phyloP scores from a whole-genome alignment of 176 grass and related monocot species.

The Cymbopogon citratus region DNA sequence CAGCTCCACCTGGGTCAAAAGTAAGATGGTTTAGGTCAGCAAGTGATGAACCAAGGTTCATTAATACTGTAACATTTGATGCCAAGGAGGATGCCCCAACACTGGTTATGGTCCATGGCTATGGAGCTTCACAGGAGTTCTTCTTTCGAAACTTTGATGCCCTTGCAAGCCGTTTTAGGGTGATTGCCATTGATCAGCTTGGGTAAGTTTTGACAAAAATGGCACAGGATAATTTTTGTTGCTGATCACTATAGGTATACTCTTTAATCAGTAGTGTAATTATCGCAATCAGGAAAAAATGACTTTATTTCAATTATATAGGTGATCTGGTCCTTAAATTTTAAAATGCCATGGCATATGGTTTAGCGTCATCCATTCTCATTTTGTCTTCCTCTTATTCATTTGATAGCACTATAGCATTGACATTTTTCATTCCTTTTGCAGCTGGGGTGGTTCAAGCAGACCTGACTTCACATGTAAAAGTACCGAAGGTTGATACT shows the following conservation, averaged over 20 bases:
- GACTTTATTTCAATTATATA: neutral
- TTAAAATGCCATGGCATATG: neutral
- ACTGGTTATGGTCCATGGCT: conserved; percentile 98
- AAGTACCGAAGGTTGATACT: conserved; percentile 83
- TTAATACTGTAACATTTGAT: conserved; percentile 98
- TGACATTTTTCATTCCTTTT: conserved; percentile 17
- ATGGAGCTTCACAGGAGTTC: conserved; percentile 91
- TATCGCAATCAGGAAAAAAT: neutral
- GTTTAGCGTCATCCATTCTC: neutral
- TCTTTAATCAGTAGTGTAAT: neutral
- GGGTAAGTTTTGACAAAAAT: conserved; percentile 49
- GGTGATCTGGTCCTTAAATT: neutral
- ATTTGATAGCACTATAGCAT: neutral
- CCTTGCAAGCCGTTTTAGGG: conserved; percentile 77
- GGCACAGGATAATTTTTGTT: neutral
- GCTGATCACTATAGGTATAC: neutral
- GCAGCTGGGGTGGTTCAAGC: conserved; percentile 97
- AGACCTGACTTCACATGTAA: conserved; percentile 95
- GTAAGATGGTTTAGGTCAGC: conserved; percentile 89
- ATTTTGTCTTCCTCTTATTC: neutral
- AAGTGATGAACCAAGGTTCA: conserved; percentile 87
- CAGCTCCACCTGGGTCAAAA: conserved; percentile 86
- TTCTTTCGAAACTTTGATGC: conserved; percentile 96
- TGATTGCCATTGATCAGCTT: conserved; percentile 93
- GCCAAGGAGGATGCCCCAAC: conserved; percentile 75